Evolutionary conservation across 768 basidiomycete species (phyloP), one percentile per base, ranked within the genome.

Genomic region (Termitomyces sp.): DNA sequence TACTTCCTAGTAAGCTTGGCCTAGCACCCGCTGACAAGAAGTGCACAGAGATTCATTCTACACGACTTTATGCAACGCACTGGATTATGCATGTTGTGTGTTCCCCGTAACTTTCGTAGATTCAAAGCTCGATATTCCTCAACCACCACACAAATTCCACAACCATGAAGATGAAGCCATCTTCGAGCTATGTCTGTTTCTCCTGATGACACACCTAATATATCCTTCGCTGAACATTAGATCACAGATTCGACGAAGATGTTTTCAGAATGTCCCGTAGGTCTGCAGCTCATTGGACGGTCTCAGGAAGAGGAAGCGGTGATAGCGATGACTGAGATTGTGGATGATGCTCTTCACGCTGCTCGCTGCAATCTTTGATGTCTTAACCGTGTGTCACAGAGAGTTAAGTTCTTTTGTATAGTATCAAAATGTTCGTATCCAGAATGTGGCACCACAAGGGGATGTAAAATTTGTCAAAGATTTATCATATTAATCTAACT

Each of bases 261-360:
- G 13, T 60, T 87, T 74, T 68, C 70, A 54, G 69, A 81, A 71
- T 69, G 83, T 75, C 88, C 89, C 6, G 76, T 90, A 2, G 78
- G 79, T 12, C 66, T 91, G 31, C 89, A 91, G 68, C 68, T 90
- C 7, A 79, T 89, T 31, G 87, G 88, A 2, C 75, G 82, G 46
- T 82, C 83, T 2, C 73, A 84, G 55, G 89, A 91, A 64, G 89
- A 90, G 61, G 89, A 91, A 68, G 88, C 83, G 0, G 83, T 89
- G 0, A 77, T 90, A 56, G 75, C 77, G 2, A 84, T 90, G 84
- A 81, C 83, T 1, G 83, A 85, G 63, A 79, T 89, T 44, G 81
- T 87, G 11, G 85, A 82, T 27, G 73, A 70, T 0, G 85, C 83
- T 12, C 67, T 87, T 57, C 76, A 75, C 59, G 63, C 57, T 22